Evolutionary conservation across 2,329 filamentous ascomycete genomes (phyloP).

Genomic region (Aspergillus glaucus): DNA sequence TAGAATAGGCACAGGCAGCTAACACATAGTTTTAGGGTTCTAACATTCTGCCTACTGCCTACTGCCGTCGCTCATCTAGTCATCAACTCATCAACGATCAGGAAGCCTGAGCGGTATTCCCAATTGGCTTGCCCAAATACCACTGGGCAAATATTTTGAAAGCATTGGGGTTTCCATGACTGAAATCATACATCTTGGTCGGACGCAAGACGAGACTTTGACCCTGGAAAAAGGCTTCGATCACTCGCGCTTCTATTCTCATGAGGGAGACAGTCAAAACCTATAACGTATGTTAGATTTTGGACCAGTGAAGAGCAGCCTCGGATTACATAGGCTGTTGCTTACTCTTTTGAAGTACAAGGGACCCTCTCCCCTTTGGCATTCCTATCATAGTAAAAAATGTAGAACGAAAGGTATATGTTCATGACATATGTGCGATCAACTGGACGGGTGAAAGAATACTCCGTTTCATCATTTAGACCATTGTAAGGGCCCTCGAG

Average conservation of each 20-base stretch:
- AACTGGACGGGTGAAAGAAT: not conserved
- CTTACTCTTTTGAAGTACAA: not conserved
- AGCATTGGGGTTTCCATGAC: not conserved
- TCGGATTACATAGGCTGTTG: too few relatives aligned
- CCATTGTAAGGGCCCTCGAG: slow-evolving; percentile 1
- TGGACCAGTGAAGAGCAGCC: not conserved
- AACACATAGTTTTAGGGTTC: too few relatives aligned
- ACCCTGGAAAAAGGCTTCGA: too few relatives aligned
- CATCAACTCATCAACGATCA: not conserved
- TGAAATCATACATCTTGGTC: slow-evolving; percentile 10
- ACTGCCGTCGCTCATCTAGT: too few relatives aligned
- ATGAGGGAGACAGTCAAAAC: slow-evolving; percentile 13
- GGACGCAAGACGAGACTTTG: too few relatives aligned
- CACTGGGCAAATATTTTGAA: slow-evolving; percentile 9
- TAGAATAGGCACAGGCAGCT: too few relatives aligned
- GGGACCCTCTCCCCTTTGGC: not conserved
- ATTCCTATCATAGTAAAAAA: not conserved
- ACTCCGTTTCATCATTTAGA: slow-evolving; percentile 1
- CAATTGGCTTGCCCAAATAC: slow-evolving; percentile 6
- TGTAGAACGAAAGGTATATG: slow-evolving; percentile 1
- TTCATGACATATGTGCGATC: slow-evolving; percentile 3
- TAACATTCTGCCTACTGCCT: too few relatives aligned
- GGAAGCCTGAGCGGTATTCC: not conserved
- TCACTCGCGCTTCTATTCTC: slow-evolving; percentile 1
- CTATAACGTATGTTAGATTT: slow-evolving; percentile 1